Base-by-base conservation (phyloP, 441 rosid genomes). In the Gossypium schwendimanii region DNA sequence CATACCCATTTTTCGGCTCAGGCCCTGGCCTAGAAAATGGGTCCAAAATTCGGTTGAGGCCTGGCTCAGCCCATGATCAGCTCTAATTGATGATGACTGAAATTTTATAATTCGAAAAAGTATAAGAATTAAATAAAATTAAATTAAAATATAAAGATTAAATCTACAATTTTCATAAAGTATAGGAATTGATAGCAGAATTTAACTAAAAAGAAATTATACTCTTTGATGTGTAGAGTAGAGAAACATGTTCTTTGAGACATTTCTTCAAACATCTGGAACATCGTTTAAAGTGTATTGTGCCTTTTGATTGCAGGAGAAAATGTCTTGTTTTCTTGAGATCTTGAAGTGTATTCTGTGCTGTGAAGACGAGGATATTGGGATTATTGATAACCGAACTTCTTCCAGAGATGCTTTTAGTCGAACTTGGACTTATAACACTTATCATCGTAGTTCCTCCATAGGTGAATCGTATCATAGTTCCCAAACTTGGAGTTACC, bases 321-420 rank as follows among this genome's bases (percentile, higher is more conserved):
- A 23, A 61, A 71, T 71, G 69, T 61, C 69, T 61, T 3, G 18
- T 63, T 28, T 72, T 28, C 69, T 61, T 26, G 75, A 72, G 63
- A 4, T 61, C 31, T n/a, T 72, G 18, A 60, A 60, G 41, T 61
- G 67, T 28, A 28, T 49, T 26, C 60, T 72, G 7, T 72, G 75
- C 18, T 72, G 75, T 49, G 44, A 15, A 12, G 75, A 71, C 26
- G 67, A 71, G 24, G 3, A 59, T 1, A 1, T 41, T 58, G 66
- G 20, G 31, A 2, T 1, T 15, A 10, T 2, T 45, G 31, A 60
- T 39, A 9, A 59, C 18, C 8, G 6, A 24, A 17, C 14, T 21
- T 60, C 26, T 17, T 11, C 10, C 1, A 10, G 3, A 6, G 11
- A 21, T 41, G 0, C 2, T 36, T 33, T 45, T 11, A 45, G 50